Evolutionary conservation across 176 grass and related monocot genomes (phyloP).

Genomic region (Oryza glumipatula): DNA sequence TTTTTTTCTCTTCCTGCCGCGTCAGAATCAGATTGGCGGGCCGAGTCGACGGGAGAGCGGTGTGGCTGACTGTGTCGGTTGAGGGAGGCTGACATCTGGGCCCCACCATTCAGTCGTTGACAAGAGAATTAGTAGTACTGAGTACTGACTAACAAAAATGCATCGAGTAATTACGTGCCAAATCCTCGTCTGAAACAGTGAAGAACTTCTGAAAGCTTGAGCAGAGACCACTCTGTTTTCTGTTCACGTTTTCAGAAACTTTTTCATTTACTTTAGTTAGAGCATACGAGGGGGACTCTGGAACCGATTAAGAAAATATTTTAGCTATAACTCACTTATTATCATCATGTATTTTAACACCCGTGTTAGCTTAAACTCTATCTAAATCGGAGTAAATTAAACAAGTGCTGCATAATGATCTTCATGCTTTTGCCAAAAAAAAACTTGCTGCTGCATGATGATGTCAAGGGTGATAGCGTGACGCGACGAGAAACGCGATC

Average conservation of each 20-base stretch:
- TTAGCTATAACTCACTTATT: no score
- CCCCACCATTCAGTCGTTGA: not conserved
- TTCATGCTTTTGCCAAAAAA: no score
- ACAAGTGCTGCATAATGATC: no score
- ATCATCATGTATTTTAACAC: no score
- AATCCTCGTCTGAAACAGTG: not conserved
- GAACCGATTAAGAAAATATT: no score
- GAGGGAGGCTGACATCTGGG: not conserved
- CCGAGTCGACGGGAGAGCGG: not conserved
- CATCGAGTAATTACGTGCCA: not conserved
- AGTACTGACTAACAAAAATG: not conserved
- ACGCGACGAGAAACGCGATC: not conserved
- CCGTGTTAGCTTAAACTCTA: no score
- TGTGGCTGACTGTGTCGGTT: slow-evolving; percentile 25
- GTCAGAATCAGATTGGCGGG: not conserved
- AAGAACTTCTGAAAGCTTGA: not conserved
- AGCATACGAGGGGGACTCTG: no score
- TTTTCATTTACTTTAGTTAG: not conserved
- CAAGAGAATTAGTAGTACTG: not conserved
- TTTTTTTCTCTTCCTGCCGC: not conserved
- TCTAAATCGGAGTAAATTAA: no score
- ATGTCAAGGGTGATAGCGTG: not conserved
- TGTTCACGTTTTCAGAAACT: not conserved
- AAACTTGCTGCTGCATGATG: not conserved
- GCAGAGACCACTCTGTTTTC: not conserved